Conservation (phyloP, 1,284 basidiomycete genomes). For the Ustilago xerochloae region DNA sequence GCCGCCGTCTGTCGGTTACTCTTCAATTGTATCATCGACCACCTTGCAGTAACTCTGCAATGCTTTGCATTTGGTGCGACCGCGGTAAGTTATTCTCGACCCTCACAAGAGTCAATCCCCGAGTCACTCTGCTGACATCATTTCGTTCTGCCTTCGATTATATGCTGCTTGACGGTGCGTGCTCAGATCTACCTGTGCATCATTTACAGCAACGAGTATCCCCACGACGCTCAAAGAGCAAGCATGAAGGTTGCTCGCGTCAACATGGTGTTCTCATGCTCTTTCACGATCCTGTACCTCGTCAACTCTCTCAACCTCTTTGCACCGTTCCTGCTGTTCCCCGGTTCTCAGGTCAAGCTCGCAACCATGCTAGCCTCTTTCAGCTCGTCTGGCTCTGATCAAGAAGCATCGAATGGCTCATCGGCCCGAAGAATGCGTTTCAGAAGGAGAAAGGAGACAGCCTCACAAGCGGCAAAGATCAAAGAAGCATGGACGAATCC, state of each 20-base stretch:
- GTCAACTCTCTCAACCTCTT: conserved; percentile 36
- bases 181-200: conserved; percentile 5
- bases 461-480: background rate
- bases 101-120: no score
- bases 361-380: conserved; percentile 21
- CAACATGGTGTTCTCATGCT: conserved; percentile 7
- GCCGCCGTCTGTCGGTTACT: conserved; percentile 29
- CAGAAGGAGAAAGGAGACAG: background rate
- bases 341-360: conserved; percentile 25
- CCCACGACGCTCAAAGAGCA: conserved; percentile 1
- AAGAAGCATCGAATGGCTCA: no score
- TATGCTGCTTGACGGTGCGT: background rate
- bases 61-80: conserved; percentile 17
- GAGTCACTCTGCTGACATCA: background rate
- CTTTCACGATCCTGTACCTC: conserved; percentile 28
- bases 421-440: no score
- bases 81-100: conserved; percentile 39
- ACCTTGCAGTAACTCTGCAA: conserved; percentile 24
- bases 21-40: conserved; percentile 41
- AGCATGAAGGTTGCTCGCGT: background rate
- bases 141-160: background rate
- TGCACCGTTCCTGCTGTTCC: conserved; percentile 35
- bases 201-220: conserved; percentile 1
- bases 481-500: background rate
- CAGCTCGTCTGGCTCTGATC: no score